Percentiles rank a stretch among this genome's conserved stretches.
These are phyloP conservation scores for Myriosclerotinia scirpicola DNA, from an alignment of 2,329 filamentous ascomycete species.

Conservation along the genomic window DNA sequence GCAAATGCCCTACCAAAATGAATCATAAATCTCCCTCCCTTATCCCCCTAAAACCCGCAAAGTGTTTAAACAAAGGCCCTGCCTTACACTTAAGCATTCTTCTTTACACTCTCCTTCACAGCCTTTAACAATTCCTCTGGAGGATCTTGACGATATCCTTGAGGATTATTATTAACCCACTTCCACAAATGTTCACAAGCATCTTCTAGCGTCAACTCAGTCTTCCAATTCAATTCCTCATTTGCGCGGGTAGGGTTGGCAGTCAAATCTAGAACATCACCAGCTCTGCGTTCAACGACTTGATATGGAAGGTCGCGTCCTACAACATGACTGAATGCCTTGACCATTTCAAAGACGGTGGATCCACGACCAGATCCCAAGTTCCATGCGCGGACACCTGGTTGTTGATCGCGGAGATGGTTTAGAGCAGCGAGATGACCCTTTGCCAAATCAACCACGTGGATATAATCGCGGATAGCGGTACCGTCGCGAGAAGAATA, in stretches of 20 bases:
- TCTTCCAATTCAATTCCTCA: conserved; percentile 88
- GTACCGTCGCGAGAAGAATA: conserved; percentile 89
- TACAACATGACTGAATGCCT: conserved; percentile 85
- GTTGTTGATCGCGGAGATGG: conserved; percentile 79
- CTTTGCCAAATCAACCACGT: conserved; percentile 84
- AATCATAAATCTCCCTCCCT: neutral
- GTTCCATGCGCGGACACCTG: conserved; percentile 95
- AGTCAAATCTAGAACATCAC: conserved; percentile 92
- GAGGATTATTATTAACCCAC: conserved; percentile 96
- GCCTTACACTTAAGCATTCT: conserved; percentile 4
- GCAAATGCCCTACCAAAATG: conserved; percentile 11
- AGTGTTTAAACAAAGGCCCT: neutral
- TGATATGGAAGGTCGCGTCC: conserved; percentile 85
- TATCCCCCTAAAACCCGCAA: neutral
- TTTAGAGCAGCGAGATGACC: conserved; percentile 89
- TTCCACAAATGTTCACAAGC: conserved; percentile 93
- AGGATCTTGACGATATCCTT: conserved; percentile 91
- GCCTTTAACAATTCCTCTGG: conserved; percentile 75
- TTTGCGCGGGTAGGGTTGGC: conserved; percentile 88
- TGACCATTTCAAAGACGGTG: conserved; percentile 97
- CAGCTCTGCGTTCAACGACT: conserved; percentile 76
- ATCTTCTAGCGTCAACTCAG: conserved; percentile 84
- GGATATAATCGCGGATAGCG: conserved; percentile 96
- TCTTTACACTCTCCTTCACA: conserved; percentile 47
- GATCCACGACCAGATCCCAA: conserved; percentile 90